Base-by-base conservation (phyloP, 495 filamentous ascomycete genomes). In the Penicillium flavigenum region DNA sequence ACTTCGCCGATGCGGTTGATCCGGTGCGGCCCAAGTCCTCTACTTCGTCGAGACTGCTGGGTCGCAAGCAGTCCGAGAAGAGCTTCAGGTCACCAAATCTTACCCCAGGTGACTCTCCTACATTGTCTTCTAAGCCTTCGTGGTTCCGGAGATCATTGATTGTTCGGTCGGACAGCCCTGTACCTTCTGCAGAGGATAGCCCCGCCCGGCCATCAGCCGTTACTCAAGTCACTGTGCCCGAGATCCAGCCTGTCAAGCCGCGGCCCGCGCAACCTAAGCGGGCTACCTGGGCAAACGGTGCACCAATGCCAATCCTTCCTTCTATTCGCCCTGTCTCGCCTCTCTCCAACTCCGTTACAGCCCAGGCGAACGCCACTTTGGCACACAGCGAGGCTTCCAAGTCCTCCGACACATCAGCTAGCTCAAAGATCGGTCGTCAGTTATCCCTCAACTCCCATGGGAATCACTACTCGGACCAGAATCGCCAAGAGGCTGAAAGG, bases 141-240 rank as follows among this genome's bases (percentile, higher is more conserved):
- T 99, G 95, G 95, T 96, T 98, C 73, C 83, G 94, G 54, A 89
- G 93, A 65, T 98, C 94, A 11, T 78, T 98, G 54, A 92, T 96
- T 61, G 85, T 86, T 48, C 76, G 85, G 56, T 83, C 86, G 16
- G 82, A 80, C 27, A 81, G 80, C 57, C 79, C 85, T 20, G 79
- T 80, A 10, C 78, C 81, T 17, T 44, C 63, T 20, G 27, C 66
- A 32, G 76, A 79, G 19, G 76, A 79, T 7, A 65, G 63, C 53
- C 58, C 69, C 8, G 54, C 63, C 1, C 66, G 72, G 54, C 80
- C 76, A 5, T 69, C 81, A 12, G 67, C 68, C 5, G 78, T 85
- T 24, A 83, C 86, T 29, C 76, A 84, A 51, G 77, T 78, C 24
- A 81, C 83, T 2, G 67, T 67, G 0, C 64, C 75, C 34, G 85